Base-by-base conservation (phyloP, 129 eudicot genomes). In the Helianthus tuberosus region DNA sequence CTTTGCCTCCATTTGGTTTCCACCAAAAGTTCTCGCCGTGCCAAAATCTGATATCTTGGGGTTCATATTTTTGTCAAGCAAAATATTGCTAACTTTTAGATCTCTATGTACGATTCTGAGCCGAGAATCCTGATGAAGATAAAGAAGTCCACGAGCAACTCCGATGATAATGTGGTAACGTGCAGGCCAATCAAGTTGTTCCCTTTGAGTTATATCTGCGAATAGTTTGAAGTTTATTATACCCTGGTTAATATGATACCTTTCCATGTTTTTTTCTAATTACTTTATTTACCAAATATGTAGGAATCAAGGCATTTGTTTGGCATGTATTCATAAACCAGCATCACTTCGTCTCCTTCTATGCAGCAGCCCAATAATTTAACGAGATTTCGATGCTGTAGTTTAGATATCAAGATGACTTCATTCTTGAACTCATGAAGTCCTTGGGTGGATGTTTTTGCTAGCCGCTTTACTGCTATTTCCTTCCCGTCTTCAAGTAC, bases 341-440 rank as follows among this genome's bases (percentile, higher is more conserved):
- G 77, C 79, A 78, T 77, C 66, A 58, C 61, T 82, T 82, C 13
- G 60, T 4, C 80, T 61, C 79, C 73, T 49, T 82, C 68, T 17
- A 67, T 58, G 74, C 83, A 82, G 59, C 52, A 82, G 10, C 86
- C 86, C 10, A 82, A 59, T 29, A 77, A 83, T 71, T 65, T 77
- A 12, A 82, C 86, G 27, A 82, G 82, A 77, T 82, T 82, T 0
- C 86, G 75, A 51, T 82, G 86, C 35, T 82, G 86, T 39, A 82
- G 77, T 66, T 79, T 79, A 14, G 63, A 75, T 29, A 79, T 73
- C 29, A 54, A 79, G 25, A 29, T 66, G 7, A 79, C 75, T 73
- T 73, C 79, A 38, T 50, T 13, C 7, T 50, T 50, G 55, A 50
- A 50, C 7, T 50, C 55, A n/a, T 11, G 15, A 50, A 50, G 58